Evolutionary conservation across 1,284 basidiomycete species (phyloP), one percentile per base, ranked within the genome.

Genomic region (Phlebopus sp.): DNA sequence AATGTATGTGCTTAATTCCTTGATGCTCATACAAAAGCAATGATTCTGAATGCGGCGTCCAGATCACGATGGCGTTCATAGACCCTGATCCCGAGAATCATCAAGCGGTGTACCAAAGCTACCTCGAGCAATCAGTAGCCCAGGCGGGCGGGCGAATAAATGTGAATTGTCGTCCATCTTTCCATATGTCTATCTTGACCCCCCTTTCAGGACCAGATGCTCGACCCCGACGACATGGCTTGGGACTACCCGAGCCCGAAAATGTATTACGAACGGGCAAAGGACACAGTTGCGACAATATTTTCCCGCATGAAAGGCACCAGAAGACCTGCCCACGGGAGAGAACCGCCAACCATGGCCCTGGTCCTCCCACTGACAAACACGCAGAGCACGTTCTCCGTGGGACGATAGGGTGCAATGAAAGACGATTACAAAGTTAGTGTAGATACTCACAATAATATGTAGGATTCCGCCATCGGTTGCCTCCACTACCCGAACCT

Each of bases 401-500:
- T 29, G 27, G 27, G 8, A 29, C 27, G 9, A 11, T 29, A 29
- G 27, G 27, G 27, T 29, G 27, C 37, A 29, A 49, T 39, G 17
- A 9, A 23, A 18, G 25, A 44, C 27, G 17, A 44, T 36, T 18
- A 42, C 11, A 14, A 30, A 27, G 19, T 8, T 19, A 35, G 21
- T 30, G 34, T 49, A 11, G 21, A 34, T 50, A 54, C 51, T 45
- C 39, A 49, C 46, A 18, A 15, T 37, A 17, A 35, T 30, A 50
- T 41, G 34, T 41, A 42, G 25, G 19, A 48, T 30, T 17, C 27
- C 14, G 21, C 27, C 8, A 46, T 31, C 9, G 7, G 46, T n/a
- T 31, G 41, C 43, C n/a, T n/a, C 39, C 32, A 41, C 68, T 62
- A 86, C 42, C 85, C 87, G 56, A 86, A 90, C 51, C 84, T 72